Conservation (phyloP, 176 grass and related monocot genomes). For the Oryza meyeriana region DNA sequence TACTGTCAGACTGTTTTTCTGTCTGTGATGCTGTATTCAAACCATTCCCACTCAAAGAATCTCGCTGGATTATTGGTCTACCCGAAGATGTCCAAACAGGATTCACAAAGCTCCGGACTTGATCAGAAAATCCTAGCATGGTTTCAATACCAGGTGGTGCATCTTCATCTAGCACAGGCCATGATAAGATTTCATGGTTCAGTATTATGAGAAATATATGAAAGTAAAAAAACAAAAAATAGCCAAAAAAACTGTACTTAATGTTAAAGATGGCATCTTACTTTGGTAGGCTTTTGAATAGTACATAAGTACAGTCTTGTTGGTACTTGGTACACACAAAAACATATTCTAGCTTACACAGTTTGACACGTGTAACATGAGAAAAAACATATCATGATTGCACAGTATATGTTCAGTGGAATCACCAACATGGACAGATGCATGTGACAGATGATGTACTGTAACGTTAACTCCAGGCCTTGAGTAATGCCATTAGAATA, state of each 20-base stretch:
- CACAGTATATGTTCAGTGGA: constrained; percentile 2
- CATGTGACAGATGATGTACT: not conserved
- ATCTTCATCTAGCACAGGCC: constrained; percentile 66
- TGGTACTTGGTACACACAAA: constrained; percentile 7
- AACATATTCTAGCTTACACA: constrained; percentile 7
- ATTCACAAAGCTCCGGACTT: constrained; percentile 56
- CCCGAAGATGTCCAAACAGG: constrained; percentile 40
- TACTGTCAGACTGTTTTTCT: constrained; percentile 16
- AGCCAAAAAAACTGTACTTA: not conserved
- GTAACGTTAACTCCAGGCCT: not conserved
- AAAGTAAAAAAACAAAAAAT: constrained; percentile 10
- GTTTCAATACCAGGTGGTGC: constrained; percentile 51
- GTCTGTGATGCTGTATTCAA: constrained; percentile 24
- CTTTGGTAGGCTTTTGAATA: constrained; percentile 1
- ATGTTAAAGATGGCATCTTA: not conserved
- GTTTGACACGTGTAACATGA: not conserved
- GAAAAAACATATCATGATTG: not conserved
- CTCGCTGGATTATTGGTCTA: constrained; percentile 31
- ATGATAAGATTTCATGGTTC: constrained; percentile 5
- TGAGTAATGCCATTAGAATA: not conserved
- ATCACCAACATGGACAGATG: constrained; percentile 12
- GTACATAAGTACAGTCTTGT: not conserved
- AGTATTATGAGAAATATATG: constrained; percentile 22
- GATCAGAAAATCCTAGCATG: constrained; percentile 49
- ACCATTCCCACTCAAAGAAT: constrained; percentile 27